These are phyloP conservation scores for Tuber magnatum DNA, from an alignment of 495 filamentous ascomycete species.

Conservation along the genomic window DNA sequence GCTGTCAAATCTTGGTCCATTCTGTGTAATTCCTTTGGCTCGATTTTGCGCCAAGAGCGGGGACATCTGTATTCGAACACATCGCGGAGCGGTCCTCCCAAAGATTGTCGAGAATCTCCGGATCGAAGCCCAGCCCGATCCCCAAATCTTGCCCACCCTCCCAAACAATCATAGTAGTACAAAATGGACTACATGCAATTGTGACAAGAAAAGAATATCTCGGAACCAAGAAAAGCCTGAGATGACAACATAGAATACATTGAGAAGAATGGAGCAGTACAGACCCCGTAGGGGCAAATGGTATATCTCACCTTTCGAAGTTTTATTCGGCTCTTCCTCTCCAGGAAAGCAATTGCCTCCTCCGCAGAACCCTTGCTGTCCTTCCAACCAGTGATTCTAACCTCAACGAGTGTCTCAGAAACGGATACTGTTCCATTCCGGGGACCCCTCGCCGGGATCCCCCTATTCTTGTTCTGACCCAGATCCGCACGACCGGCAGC, in stretches of 20 bases:
- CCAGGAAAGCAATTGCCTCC: conserved; percentile 67
- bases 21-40: conserved; percentile 15
- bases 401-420: conserved; percentile 23
- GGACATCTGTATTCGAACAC: conserved; percentile 27
- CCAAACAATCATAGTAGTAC: conserved; percentile 24
- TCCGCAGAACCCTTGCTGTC: conserved; percentile 70
- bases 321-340: conserved; percentile 67
- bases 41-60: conserved; percentile 6
- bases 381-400: conserved; percentile 53
- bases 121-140: conserved; percentile 19
- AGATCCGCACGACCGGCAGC: conserved; percentile 24
- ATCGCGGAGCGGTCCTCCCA: conserved; percentile 14
- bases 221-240: neutral
- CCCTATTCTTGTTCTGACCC: conserved; percentile 21
- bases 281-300: neutral
- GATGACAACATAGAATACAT: neutral
- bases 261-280: neutral
- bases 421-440: conserved; percentile 6
- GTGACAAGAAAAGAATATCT: neutral
- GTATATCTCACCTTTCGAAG: conserved; percentile 77
- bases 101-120: conserved; percentile 31
- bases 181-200: conserved; percentile 19
- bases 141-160: conserved; percentile 20
- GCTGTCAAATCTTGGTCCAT: conserved; percentile 19
- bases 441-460: conserved; percentile 28